A percentile compares a stretch with the other conserved stretches of the same genome.
Evolutionary conservation across 1,284 basidiomycete genomes (phyloP).

Genomic region (Phellinidium pouzarii): DNA sequence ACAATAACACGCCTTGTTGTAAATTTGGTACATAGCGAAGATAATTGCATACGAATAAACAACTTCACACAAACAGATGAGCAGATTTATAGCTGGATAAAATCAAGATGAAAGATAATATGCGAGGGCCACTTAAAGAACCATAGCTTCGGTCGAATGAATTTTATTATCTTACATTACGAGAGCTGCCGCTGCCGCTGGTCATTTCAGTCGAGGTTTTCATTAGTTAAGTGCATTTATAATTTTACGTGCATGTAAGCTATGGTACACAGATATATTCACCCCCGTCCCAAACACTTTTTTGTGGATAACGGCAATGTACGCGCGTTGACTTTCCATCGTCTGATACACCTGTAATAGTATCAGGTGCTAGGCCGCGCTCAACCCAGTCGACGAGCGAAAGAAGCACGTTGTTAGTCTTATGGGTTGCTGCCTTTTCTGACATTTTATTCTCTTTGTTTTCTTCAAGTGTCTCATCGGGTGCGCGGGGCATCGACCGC

Average conservation of each 20-base stretch:
- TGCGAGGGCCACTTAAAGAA: too few species aligned
- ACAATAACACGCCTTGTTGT: too few species aligned
- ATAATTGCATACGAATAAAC: too few species aligned
- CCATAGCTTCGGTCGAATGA: too few species aligned
- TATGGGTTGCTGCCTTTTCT: constrained; percentile 2
- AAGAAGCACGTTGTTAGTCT: constrained; percentile 31
- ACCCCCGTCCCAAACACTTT: constrained; percentile 19
- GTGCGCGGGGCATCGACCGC: not conserved
- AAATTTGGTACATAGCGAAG: too few species aligned
- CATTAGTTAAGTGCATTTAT: too few species aligned
- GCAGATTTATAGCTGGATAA: too few species aligned
- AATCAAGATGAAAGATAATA: too few species aligned
- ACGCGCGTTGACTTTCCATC: constrained; percentile 11
- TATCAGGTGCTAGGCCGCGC: constrained; percentile 29
- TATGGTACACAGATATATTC: not conserved
- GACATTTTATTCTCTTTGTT: not conserved
- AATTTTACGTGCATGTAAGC: not conserved
- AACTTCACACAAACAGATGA: too few species aligned
- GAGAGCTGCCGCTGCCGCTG: too few species aligned
- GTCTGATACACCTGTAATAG: constrained; percentile 26
- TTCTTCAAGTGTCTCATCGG: not conserved
- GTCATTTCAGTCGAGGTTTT: too few species aligned
- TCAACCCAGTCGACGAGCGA: constrained; percentile 39
- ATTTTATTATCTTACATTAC: too few species aligned
- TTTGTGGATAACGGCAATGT: constrained; percentile 23